Percentiles rank a stretch among this genome's conserved stretches.
phyloP scores from a whole-genome alignment of 2,329 filamentous ascomycete species.

The Coniosporium tulheliwenetii region DNA sequence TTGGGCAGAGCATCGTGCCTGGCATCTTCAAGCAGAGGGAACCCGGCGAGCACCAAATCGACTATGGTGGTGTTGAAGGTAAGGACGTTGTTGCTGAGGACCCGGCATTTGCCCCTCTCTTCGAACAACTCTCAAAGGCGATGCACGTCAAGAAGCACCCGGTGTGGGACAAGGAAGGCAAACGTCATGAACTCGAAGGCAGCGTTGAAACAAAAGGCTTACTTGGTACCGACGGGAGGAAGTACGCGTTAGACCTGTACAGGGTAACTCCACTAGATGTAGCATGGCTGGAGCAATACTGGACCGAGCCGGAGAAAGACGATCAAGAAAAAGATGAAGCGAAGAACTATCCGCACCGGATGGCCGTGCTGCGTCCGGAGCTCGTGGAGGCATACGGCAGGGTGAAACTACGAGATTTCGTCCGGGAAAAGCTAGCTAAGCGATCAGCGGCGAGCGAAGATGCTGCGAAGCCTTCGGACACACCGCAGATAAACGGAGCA shows the following conservation, averaged over 20 bases:
- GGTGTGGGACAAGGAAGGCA: conserved; percentile 94
- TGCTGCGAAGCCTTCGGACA: background rate
- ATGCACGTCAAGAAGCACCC: conserved; percentile 86
- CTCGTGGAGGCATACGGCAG: conserved; percentile 77
- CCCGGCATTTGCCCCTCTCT: conserved; percentile 67
- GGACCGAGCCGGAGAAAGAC: conserved; percentile 24
- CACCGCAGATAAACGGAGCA: conserved; percentile 10
- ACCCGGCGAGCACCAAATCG: conserved; percentile 94
- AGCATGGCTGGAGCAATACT: conserved; percentile 70
- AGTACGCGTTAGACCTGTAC: conserved; percentile 96
- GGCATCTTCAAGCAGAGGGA: conserved; percentile 99
- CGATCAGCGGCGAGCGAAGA: conserved; percentile 1
- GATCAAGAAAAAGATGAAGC: conserved; percentile 34
- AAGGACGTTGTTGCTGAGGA: conserved; percentile 90
- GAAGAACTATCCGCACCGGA: conserved; percentile 73
- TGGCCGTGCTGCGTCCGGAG: conserved; percentile 86
- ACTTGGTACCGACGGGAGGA: conserved; percentile 89
- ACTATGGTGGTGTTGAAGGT: conserved; percentile 95
- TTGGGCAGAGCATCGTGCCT: conserved; percentile 94
- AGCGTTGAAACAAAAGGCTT: conserved; percentile 97
- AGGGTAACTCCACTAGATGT: conserved; percentile 86
- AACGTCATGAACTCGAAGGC: conserved; percentile 79
- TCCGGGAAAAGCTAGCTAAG: conserved; percentile 54
- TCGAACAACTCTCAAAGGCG: conserved; percentile 80
- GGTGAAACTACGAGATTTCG: conserved; percentile 75